These are phyloP conservation scores for Neoscytalidium dimidiatum DNA, from an alignment of 2,329 filamentous ascomycete species.

Conservation along the genomic window DNA sequence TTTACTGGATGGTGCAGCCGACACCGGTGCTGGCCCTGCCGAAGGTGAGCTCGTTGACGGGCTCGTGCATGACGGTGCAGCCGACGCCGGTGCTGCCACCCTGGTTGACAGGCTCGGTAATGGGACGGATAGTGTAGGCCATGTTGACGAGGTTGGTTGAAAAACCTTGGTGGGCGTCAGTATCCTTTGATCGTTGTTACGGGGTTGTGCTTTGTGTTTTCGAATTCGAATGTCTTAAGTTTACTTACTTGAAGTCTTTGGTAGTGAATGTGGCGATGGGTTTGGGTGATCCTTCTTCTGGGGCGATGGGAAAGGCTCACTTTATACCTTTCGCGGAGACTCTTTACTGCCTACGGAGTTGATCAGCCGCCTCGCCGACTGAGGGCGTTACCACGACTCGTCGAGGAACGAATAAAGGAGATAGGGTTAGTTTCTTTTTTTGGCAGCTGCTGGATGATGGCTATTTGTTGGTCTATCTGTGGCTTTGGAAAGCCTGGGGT, in stretches of 20 bases:
- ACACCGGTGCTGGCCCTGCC: not conserved
- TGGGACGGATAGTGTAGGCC: not conserved
- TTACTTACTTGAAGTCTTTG: not conserved
- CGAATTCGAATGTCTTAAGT: not conserved
- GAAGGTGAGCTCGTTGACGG: not conserved
- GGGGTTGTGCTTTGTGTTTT: not conserved
- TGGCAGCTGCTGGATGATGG: not conserved
- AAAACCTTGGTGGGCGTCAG: not conserved
- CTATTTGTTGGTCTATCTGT: not conserved
- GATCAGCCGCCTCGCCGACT: not conserved
- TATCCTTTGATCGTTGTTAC: not conserved
- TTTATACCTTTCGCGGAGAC: not conserved
- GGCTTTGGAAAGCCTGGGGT: not conserved
- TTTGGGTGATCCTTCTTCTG: not conserved
- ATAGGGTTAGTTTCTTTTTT: not conserved
- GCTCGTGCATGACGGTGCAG: not conserved
- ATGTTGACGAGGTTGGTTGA: constrained; percentile 5
- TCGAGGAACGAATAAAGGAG: not conserved
- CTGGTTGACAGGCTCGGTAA: not conserved
- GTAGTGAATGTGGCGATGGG: not conserved
- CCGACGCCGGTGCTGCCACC: not conserved
- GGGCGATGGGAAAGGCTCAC: too few relatives aligned
- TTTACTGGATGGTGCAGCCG: constrained; percentile 14
- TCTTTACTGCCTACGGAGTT: not conserved
- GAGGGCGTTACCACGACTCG: not conserved